Evolutionary conservation across 768 basidiomycete genomes (phyloP), one percentile per base, ranked within the genome.

Genomic region (Phlegmacium glaucopus): DNA sequence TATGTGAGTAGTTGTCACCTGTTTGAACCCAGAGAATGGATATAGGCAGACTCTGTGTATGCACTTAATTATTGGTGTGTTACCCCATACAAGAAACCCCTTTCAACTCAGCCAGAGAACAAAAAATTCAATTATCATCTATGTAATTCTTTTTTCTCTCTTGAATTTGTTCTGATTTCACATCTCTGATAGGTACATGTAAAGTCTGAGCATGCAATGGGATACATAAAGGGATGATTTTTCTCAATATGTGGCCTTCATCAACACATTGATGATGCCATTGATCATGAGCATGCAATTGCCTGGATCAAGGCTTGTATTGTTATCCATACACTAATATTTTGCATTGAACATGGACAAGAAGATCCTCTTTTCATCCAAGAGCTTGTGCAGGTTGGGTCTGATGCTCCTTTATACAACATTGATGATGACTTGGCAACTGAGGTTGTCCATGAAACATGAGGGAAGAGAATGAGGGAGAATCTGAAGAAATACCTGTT

Each of bases 1-100:
- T 47, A 42, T 29, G n/a, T 18, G 10, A 7, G 37, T 25, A 15
- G 30, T 13, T 10, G 3, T 2, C 6, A 42, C 8, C 36, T 51
- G 13, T 36, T 51, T 28, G 27, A 35, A 5, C n/a, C 30, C 6
- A 25, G 32, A 9, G 50, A 51, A 28, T 51, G 35, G 35, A 34
- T 51, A 6, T 64, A 61, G 62, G 61, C 56, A 18, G 61, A 64
- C 44, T 57, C 61, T 1, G 62, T 59, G 10, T 64, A 64, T 52
- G 43, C 55, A 13, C 9, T 49, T n/a, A 38, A 50, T 13, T 9
- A 13, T 12, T 64, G 64, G 64, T 59, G 53, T 51, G 42, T 61
- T 17, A 51, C 64, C 4, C 63, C 63, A 17, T 64, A 62, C 47
- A 67, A 66, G 43, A 56, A 58, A 47, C 62, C 63, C 9, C 41